Evolutionary conservation across 1,284 basidiomycete genomes (phyloP).

Genomic region (Apiotrichum sp.): DNA sequence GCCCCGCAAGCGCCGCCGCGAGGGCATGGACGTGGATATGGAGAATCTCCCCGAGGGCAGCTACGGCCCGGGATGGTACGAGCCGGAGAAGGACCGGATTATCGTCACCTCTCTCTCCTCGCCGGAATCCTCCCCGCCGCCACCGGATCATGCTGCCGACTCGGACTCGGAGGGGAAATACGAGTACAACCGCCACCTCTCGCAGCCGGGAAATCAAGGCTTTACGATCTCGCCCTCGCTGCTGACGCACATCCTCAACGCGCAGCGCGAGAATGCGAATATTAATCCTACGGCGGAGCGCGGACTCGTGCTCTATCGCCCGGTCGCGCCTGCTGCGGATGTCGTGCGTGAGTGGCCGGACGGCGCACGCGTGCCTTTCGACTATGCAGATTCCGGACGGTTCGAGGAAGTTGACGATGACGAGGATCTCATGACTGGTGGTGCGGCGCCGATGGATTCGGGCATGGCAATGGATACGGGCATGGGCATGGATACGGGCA

Average conservation of each 20-base stretch:
- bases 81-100: conserved; percentile 44
- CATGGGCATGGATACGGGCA: neutral
- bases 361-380: neutral
- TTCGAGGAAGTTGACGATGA: conserved; percentile 17
- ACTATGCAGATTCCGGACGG: neutral
- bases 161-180: conserved; percentile 4
- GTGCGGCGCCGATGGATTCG: neutral
- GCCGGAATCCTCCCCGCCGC: conserved; percentile 20
- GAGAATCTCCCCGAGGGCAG: conserved; percentile 1
- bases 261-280: conserved; percentile 21
- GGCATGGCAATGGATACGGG: neutral
- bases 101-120: conserved; percentile 35
- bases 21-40: conserved; percentile 25
- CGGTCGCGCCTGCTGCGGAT: conserved; percentile 16
- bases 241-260: conserved; percentile 37
- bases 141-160: neutral
- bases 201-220: conserved; percentile 36
- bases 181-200: conserved; percentile 19
- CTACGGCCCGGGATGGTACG: conserved; percentile 29
- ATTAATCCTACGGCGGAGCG: conserved; percentile 11
- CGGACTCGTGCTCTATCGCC: conserved; percentile 36
- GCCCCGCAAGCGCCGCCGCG: conserved; percentile 1
- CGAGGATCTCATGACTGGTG: conserved; percentile 9
- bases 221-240: conserved; percentile 43
- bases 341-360: conserved; percentile 13